These are phyloP conservation scores for Lycium ferocissimum DNA, from an alignment of 257 asterid genomes.

Conservation along the genomic window DNA sequence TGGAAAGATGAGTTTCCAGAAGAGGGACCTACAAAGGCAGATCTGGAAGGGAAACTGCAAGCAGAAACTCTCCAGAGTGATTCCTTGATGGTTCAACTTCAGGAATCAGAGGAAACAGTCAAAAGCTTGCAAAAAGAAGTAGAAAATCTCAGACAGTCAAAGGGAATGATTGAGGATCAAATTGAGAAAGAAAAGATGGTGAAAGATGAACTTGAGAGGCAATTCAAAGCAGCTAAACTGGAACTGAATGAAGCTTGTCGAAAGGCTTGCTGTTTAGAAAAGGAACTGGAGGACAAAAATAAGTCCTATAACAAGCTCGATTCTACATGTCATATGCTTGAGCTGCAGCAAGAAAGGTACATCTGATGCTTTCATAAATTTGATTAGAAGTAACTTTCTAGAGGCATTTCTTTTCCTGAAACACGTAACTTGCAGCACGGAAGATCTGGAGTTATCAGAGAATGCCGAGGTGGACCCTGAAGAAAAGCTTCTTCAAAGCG, in stretches of 20 bases:
- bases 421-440: conserved; percentile 47
- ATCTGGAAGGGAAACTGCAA: conserved; percentile 46
- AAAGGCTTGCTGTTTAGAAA: conserved; percentile 46
- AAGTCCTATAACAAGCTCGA: conserved; percentile 40
- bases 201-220: conserved; percentile 53
- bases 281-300: conserved; percentile 43
- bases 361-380: conserved; percentile 25
- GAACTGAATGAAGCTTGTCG: conserved; percentile 49
- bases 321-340: conserved; percentile 47
- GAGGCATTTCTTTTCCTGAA: conserved; percentile 36
- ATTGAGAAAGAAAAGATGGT: conserved; percentile 41
- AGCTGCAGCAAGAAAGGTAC: conserved; percentile 58
- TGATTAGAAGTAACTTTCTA: conserved; percentile 24
- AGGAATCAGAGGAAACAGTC: conserved; percentile 49
- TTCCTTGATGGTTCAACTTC: conserved; percentile 50
- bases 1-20: conserved; percentile 41
- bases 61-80: conserved; percentile 47
- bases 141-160: conserved; percentile 43
- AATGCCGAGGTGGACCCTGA: conserved; percentile 38
- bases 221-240: conserved; percentile 43
- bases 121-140: conserved; percentile 49
- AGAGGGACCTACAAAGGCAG: conserved; percentile 41
- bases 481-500: conserved; percentile 60
- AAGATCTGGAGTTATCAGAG: conserved; percentile 42
- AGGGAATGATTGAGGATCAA: conserved; percentile 45